Evolutionary conservation across 2,329 filamentous ascomycete genomes (phyloP), one percentile per base, ranked within the genome.

Genomic region (Paramyrothecium roridum): DNA sequence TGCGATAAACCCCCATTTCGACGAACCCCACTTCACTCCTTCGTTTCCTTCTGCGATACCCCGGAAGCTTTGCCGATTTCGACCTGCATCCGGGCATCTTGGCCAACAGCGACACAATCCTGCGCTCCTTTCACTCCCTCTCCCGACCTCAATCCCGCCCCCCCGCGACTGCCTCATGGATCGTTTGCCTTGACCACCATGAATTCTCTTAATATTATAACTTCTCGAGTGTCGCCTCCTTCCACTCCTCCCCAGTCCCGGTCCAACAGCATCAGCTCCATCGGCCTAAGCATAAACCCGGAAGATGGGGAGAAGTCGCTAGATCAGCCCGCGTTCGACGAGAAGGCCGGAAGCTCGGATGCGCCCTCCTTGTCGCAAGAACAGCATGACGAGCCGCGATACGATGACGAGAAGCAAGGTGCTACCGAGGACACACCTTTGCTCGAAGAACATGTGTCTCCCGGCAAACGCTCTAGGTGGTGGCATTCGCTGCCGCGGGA

Each of bases 161-260:
- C 19, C 2, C 22, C 48, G 46, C 43, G 49, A 33, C 57, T 61
- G 60, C 63, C 68, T 76, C 75, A 84, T 86, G 84, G 84, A 81
- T 80, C 74, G 72, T 73, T 72, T 67, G 71, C 72, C 65, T 65
- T 69, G 65, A 73, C 75, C 80, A 90, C 82, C 77, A 97, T 97
- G 93, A 97, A 97, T 86, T 96, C 93, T 67, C 81, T 96, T 80
- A 96, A 95, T 78, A 91, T 96, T 73, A 85, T 97, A 73, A 95
- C 91, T 68, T 86, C 90, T 72, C 88, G 89, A 77, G 90, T 93
- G 71, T 86, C 85, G 65, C 82, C 84, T 62, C 73, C 83, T 54
- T 75, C 82, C 56, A 84, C 78, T 63, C 79, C 83, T 34, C 69
- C 72, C 48, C 79, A 82, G 54, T 80, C 84, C 56, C 80, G 84